A percentile compares a stretch with the other conserved stretches of the same genome.
Conservation (phyloP, 768 basidiomycete genomes). For the Rhizopogon rudus region DNA sequence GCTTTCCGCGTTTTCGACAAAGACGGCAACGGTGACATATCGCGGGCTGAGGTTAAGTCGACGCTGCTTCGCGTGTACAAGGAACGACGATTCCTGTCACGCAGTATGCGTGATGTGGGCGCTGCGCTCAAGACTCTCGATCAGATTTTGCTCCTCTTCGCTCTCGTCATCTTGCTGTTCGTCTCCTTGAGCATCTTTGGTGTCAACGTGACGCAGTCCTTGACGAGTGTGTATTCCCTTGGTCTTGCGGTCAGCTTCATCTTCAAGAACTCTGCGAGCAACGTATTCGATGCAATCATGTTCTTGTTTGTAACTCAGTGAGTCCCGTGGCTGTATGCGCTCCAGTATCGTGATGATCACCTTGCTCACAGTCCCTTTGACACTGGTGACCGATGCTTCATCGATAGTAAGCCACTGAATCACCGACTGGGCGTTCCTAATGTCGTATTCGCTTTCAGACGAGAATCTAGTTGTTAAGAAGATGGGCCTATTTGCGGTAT, state of each 20-base stretch:
- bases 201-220: constrained; percentile 55
- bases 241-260: constrained; percentile 74
- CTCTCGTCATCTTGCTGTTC: constrained; percentile 63
- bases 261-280: constrained; percentile 70
- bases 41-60: constrained; percentile 70
- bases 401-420: constrained; percentile 41
- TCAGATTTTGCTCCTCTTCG: constrained; percentile 57
- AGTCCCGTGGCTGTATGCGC: constrained; percentile 23
- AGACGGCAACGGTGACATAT: constrained; percentile 74
- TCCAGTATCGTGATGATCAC: constrained; percentile 3
- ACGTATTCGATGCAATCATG: constrained; percentile 76
- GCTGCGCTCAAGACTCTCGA: constrained; percentile 63
- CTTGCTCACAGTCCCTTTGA: constrained; percentile 56
- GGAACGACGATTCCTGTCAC: constrained; percentile 70
- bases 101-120: constrained; percentile 73
- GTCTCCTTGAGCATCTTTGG: constrained; percentile 71
- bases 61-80: constrained; percentile 68
- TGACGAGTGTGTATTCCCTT: constrained; percentile 71
- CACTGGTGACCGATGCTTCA: constrained; percentile 78
- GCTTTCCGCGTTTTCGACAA: constrained; percentile 76
- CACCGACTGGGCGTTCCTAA: not conserved
- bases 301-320: constrained; percentile 82
- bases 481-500: constrained; percentile 72
- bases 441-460: constrained; percentile 26
- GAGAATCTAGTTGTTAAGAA: constrained; percentile 75